These are phyloP conservation scores for Spizellomyces sp. DNA, from an alignment of 192 early-diverging fungal genomes.

Conservation along the genomic window DNA sequence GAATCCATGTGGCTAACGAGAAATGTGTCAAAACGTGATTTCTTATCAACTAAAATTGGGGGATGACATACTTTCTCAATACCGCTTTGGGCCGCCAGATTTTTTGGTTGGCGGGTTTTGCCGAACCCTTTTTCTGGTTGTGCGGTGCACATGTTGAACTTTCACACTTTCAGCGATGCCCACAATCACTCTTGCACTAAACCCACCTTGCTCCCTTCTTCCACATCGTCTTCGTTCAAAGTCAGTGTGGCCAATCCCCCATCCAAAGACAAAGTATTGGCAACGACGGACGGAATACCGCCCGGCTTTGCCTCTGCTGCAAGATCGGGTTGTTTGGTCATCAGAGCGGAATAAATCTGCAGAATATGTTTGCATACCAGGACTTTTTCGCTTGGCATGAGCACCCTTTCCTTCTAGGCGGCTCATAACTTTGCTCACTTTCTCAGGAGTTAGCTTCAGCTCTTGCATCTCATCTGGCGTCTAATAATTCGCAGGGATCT, in stretches of 20 bases:
- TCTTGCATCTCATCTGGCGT: constrained; percentile 31
- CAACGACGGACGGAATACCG: constrained; percentile 27
- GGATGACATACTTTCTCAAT: constrained; percentile 53
- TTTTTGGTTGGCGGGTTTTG: neutral
- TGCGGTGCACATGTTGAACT: no score
- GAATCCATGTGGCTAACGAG: constrained; percentile 68
- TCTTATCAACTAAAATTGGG: neutral
- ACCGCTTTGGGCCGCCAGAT: constrained; percentile 66
- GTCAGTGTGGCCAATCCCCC: constrained; percentile 25
- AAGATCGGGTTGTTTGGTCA: neutral
- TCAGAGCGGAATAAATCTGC: neutral
- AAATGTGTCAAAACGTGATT: constrained; percentile 5
- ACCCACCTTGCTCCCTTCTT: constrained; percentile 34
- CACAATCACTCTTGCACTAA: neutral
- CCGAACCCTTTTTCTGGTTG: no score
- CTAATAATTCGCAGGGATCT: neutral
- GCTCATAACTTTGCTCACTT: constrained; percentile 31
- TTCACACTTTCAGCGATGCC: no score
- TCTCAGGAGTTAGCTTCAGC: constrained; percentile 34
- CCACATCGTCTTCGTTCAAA: constrained; percentile 37
- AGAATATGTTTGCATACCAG: neutral
- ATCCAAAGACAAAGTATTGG: constrained; percentile 27
- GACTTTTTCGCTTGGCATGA: constrained; percentile 7
- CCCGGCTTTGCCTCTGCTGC: neutral
- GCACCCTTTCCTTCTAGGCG: constrained; percentile 18